Base-by-base conservation (phyloP, 2,329 filamentous ascomycete species). In the Colletotrichum tamarilloi region DNA sequence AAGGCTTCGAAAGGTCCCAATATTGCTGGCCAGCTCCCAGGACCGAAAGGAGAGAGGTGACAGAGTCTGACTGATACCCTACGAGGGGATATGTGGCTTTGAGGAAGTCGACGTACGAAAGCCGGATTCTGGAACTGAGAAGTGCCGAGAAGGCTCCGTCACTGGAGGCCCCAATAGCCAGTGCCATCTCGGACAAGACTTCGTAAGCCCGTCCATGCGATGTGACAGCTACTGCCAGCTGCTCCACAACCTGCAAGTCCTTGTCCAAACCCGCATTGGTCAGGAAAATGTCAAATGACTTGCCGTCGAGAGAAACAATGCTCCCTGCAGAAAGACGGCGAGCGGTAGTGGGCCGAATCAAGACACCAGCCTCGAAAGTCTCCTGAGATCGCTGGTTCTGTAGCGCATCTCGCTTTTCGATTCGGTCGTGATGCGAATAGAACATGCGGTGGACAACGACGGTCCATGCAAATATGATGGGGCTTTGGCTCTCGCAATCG, bases 401-500 rank as follows among this genome's bases (percentile, higher is more conserved):
- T 19, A 89, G 81, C 32, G 88, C 83, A 76, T 91, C 89, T 60
- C 89, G 84, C 71, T 88, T 87, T 79, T 93, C 91, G 52, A 89
- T 90, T 58, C 92, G 86, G 63, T 86, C 86, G 69, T 90, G 87
- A 75, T 91, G 92, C 14, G 89, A 89, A 55, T 90, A 84, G 76
- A 91, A 90, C 84, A 97, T 90, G 30, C 89, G 87, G 77, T 93
- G 90, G 11, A 95, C 86, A 30, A 98, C 89, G 60, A 96, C 85
- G 4, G 92, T 91, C 95, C 95, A 98, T 3, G 93, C 90, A 76
- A 97, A 93, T 24, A 94, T 88, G 22, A 94, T 91, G 1, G 94
- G 94, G 68, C 90, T 91, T 24, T 93, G 93, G 46, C 90, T 90
- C 49, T 87, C 85, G n/a, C 90, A 86, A 19, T 88, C 88, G 24